Base-by-base conservation (phyloP, 148 eudicot species). In the Silene conica region DNA sequence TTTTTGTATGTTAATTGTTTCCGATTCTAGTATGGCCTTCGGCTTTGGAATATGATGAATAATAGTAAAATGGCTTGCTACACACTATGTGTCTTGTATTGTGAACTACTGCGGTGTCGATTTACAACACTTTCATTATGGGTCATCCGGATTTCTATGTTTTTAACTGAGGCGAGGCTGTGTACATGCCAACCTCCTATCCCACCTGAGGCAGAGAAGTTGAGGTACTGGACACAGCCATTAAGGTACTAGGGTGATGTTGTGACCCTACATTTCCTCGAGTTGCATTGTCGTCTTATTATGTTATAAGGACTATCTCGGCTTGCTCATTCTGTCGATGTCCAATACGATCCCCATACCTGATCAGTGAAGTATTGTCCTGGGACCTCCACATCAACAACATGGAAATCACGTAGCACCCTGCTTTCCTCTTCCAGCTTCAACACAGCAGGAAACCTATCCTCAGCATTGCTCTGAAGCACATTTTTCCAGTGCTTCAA, bases 401-500 rank as follows among this genome's bases (percentile, higher is more conserved):
- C 92, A 79, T 95, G 89, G 78, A 92, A 95, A 79, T 95, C 99
- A 60, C 97, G 93, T 81, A 95, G 79, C 74, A 95, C 97, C 84
- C 89, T 86, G 84, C 99, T 95, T 81, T 95, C 99, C 71, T 95
- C 99, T 82, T 95, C 99, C 78, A 95, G 82, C 82, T 92, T 95
- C 86, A 95, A 76, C 55, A 92, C 96, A 65, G 97, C 97, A 28
- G 99, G 97, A 84, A 95, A 95, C 76, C 97, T 86, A 67, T 95
- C 97, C 84, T 95, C 99, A 25, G 92, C 97, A 78, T 90, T 92
- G 86, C 97, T 95, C 85, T 95, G 99, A 56, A 95, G 83, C 70
- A 95, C 88, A 85, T 95, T 92, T 81, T 95, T 95, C 99, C 99
- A 95, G 73, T 90, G 97, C 83, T 95, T 95, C 71, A 95, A 82